Conservation (phyloP, 2,329 filamentous ascomycete genomes). For the Pseudogymnoascus sp. region DNA sequence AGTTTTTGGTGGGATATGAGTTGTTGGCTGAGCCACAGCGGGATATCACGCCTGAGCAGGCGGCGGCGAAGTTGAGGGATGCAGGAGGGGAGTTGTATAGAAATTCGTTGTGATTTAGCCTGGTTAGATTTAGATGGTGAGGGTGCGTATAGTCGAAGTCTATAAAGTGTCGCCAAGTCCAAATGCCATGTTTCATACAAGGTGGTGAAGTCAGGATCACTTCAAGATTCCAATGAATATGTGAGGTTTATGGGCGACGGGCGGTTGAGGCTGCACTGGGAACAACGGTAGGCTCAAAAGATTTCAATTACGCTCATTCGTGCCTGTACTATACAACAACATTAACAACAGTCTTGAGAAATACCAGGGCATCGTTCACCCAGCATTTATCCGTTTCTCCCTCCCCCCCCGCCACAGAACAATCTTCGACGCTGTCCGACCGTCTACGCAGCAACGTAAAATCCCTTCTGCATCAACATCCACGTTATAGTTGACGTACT, state of each 20-base stretch:
- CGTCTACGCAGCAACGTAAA: constrained; percentile 50
- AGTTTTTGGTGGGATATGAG: constrained; percentile 95
- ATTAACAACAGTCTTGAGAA: not conserved
- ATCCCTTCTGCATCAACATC: constrained; percentile 59
- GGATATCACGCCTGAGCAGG: constrained; percentile 96
- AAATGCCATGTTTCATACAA: not conserved
- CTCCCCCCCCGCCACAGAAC: not conserved
- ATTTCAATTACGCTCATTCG: not conserved
- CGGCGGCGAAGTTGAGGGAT: constrained; percentile 63
- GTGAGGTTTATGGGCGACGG: not conserved
- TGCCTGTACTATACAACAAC: not conserved
- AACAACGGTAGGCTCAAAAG: not conserved
- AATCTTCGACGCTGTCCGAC: not conserved
- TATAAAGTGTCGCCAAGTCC: not conserved
- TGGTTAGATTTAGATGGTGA: not conserved
- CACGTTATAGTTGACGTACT: constrained; percentile 43
- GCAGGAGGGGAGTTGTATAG: constrained; percentile 81
- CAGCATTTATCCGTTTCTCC: not conserved
- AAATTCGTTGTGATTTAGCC: constrained; percentile 33
- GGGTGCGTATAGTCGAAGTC: not conserved
- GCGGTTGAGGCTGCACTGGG: not conserved
- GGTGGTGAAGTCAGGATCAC: not conserved
- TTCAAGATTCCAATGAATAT: not conserved
- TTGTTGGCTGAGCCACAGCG: constrained; percentile 95
- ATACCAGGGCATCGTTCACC: not conserved